These are phyloP conservation scores for Lentinus brumalis DNA, from an alignment of 768 basidiomycete species.

Conservation along the genomic window DNA sequence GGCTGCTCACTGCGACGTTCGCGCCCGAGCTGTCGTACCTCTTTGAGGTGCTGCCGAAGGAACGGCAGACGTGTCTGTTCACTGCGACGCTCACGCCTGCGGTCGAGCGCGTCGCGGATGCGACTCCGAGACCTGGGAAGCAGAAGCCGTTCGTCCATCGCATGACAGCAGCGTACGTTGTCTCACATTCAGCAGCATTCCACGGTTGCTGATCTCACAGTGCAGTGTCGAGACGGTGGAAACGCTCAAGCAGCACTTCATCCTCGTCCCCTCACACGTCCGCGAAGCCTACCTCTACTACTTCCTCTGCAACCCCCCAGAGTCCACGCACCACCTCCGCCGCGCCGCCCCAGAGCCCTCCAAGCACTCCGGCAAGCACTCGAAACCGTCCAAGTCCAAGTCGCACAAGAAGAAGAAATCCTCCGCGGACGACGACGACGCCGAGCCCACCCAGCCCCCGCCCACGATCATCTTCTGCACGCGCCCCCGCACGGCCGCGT, in stretches of 20 bases:
- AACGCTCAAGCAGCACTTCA: slow-evolving; percentile 83
- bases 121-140: slow-evolving; percentile 79
- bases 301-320: slow-evolving; percentile 86
- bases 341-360: slow-evolving; percentile 58
- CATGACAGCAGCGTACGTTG: slow-evolving; percentile 66
- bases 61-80: slow-evolving; percentile 95
- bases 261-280: slow-evolving; percentile 93
- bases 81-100: slow-evolving; percentile 92
- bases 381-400: slow-evolving; percentile 30
- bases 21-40: slow-evolving; percentile 80
- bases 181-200: background rate
- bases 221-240: slow-evolving; percentile 85
- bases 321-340: slow-evolving; percentile 68
- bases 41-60: slow-evolving; percentile 74
- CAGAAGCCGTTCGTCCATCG: slow-evolving; percentile 85
- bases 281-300: slow-evolving; percentile 91
- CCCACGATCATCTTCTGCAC: slow-evolving; percentile 96
- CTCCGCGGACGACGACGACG: slow-evolving; percentile 45
- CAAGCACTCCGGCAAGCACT: slow-evolving; percentile 33
- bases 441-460: slow-evolving; percentile 70
- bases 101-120: slow-evolving; percentile 75
- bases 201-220: slow-evolving; percentile 6
- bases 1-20: slow-evolving; percentile 88
- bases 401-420: slow-evolving; percentile 37
- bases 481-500: slow-evolving; percentile 85